phyloP scores from a whole-genome alignment of 805 yeast species.

The Suhomyces faveliae region DNA sequence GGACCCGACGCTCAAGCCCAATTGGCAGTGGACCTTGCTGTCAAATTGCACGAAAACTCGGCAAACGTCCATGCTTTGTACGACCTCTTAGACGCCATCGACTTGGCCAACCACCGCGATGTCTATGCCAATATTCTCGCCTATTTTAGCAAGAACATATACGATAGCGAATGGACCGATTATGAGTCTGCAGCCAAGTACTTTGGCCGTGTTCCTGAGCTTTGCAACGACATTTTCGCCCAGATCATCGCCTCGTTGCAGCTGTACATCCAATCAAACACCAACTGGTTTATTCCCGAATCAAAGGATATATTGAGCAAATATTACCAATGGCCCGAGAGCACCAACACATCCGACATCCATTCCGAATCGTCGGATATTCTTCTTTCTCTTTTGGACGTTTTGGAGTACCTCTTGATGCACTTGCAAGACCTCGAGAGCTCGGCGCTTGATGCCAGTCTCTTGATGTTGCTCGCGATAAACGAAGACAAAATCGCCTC shows the following conservation, averaged over 20 bases:
- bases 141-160: slow-evolving; percentile 4
- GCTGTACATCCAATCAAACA: slow-evolving; percentile 7
- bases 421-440: slow-evolving; percentile 9
- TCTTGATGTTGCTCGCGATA: slow-evolving; percentile 34
- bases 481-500: slow-evolving; percentile 39
- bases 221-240: slow-evolving; percentile 14
- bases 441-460: slow-evolving; percentile 11
- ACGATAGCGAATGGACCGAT: slow-evolving; percentile 3
- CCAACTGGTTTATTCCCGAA: slow-evolving; percentile 18
- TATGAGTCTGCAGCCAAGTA: slow-evolving; percentile 15
- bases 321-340: not conserved
- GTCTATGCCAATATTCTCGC: slow-evolving; percentile 8
- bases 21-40: slow-evolving; percentile 20
- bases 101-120: slow-evolving; percentile 7
- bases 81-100: slow-evolving; percentile 26
- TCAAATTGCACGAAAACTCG: slow-evolving; percentile 12
- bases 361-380: slow-evolving; percentile 12
- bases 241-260: slow-evolving; percentile 5
- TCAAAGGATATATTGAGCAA: slow-evolving; percentile 6
- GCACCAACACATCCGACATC: too few species aligned
- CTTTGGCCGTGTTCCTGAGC: slow-evolving; percentile 13
- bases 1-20: slow-evolving; percentile 18
- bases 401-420: slow-evolving; percentile 38
- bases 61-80: slow-evolving; percentile 21
- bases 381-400: slow-evolving; percentile 25